A percentile compares a stretch with the other conserved stretches of the same genome.
Conservation (phyloP, 2,329 filamentous ascomycete species). For the Clonostachys chloroleuca region DNA sequence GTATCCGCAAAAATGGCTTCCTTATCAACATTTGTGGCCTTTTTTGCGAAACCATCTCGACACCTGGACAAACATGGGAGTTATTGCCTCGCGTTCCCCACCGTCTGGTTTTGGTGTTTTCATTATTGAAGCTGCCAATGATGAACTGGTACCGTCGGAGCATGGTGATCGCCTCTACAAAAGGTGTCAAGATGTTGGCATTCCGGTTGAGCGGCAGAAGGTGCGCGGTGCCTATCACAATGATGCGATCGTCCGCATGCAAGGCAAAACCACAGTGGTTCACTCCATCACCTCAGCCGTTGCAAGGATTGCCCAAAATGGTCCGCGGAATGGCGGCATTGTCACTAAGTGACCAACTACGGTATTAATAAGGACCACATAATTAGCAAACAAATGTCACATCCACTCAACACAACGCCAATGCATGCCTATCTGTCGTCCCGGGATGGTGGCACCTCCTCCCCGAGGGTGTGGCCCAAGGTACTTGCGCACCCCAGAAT, state of each 20-base stretch:
- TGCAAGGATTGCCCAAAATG: not conserved
- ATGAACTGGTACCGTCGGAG: constrained; percentile 52
- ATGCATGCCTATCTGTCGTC: no score
- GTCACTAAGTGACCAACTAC: no score
- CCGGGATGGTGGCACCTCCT: no score
- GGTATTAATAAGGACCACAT: no score
- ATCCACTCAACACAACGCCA: no score
- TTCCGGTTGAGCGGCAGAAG: constrained; percentile 37
- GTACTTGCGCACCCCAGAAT: no score
- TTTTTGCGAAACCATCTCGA: constrained; percentile 65
- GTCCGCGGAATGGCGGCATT: no score
- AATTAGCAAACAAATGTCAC: no score
- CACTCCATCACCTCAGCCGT: constrained; percentile 28
- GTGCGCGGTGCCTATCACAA: constrained; percentile 51
- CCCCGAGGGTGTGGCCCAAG: no score
- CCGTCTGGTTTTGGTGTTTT: constrained; percentile 29
- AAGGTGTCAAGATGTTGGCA: constrained; percentile 39
- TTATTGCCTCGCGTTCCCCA: constrained; percentile 24
- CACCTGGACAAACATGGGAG: constrained; percentile 43
- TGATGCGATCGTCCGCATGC: constrained; percentile 42
- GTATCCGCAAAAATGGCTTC: constrained; percentile 77
- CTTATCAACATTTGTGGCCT: constrained; percentile 70
- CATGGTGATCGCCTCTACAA: constrained; percentile 41
- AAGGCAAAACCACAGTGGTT: constrained; percentile 38
- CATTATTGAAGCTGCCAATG: constrained; percentile 51